Evolutionary conservation across 2,329 filamentous ascomycete genomes (phyloP).

Genomic region (Botrytis elliptica): DNA sequence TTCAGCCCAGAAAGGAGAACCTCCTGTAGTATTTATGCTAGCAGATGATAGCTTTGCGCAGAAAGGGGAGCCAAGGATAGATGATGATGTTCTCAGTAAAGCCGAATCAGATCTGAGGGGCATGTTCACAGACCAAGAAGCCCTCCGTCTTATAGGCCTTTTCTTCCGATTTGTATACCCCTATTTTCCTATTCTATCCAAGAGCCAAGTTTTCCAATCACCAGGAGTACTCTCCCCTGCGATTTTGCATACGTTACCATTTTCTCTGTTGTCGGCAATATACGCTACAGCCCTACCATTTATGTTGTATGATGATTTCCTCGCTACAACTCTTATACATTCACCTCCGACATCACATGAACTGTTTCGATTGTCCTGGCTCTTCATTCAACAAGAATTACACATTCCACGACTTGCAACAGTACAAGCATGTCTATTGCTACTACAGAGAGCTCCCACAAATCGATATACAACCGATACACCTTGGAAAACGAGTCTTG

Average conservation of each 20-base stretch:
- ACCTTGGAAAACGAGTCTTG: constrained; percentile 39
- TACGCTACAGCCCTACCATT: constrained; percentile 47
- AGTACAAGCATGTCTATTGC: constrained; percentile 39
- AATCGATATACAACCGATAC: constrained; percentile 40
- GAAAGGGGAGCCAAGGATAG: constrained; percentile 38
- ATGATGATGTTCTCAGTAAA: constrained; percentile 35
- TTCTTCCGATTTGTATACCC: constrained; percentile 47
- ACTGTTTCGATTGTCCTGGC: constrained; percentile 40
- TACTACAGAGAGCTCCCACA: constrained; percentile 39
- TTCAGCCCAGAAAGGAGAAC: constrained; percentile 32
- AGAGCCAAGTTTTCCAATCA: constrained; percentile 38
- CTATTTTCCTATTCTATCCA: constrained; percentile 46
- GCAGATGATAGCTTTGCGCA: constrained; percentile 36
- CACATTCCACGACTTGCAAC: constrained; percentile 40
- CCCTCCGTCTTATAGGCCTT: constrained; percentile 43
- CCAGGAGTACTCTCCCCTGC: constrained; percentile 32
- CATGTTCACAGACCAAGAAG: constrained; percentile 38
- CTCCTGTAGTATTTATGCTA: constrained; percentile 39
- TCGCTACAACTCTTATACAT: constrained; percentile 39
- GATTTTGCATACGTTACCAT: constrained; percentile 39
- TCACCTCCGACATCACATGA: constrained; percentile 35
- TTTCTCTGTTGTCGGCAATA: constrained; percentile 44
- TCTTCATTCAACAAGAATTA: constrained; percentile 38
- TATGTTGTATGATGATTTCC: constrained; percentile 44
- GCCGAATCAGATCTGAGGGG: constrained; percentile 31